Percentiles rank a stretch among this genome's conserved stretches.
Conservation (phyloP, 2,329 filamentous ascomycete genomes). For the Apiospora rasikravindrae region DNA sequence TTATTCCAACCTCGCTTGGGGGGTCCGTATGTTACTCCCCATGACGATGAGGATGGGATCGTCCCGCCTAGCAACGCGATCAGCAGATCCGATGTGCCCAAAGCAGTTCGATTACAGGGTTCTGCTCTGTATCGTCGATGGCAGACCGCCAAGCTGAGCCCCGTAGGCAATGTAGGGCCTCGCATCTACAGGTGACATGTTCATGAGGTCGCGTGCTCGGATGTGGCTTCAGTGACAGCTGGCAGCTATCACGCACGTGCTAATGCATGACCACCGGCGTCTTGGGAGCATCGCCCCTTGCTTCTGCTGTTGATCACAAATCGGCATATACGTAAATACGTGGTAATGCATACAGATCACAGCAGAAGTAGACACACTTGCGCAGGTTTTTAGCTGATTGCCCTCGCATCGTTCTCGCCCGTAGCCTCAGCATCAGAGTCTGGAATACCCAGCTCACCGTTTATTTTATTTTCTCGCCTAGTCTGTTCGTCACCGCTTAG, state of each 20-base stretch:
- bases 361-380: neutral
- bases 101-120: neutral
- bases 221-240: neutral
- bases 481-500: neutral
- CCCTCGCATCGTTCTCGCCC: neutral
- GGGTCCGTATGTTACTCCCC: neutral
- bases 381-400: neutral
- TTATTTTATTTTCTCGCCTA: neutral
- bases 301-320: neutral
- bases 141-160: neutral
- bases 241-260: neutral
- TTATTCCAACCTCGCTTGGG: neutral
- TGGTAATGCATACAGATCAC: neutral
- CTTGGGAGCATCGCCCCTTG: neutral
- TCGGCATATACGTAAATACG: neutral
- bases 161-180: neutral
- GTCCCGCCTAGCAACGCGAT: neutral
- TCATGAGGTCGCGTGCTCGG: neutral
- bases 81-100: neutral
- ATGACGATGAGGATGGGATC: neutral
- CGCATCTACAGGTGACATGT: neutral
- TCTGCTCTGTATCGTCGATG: neutral
- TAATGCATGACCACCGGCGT: neutral
- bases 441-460: neutral
- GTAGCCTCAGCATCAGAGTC: neutral